Conservation (phyloP, 352 stramenopile genomes). For the Blastocystis sp. region DNA sequence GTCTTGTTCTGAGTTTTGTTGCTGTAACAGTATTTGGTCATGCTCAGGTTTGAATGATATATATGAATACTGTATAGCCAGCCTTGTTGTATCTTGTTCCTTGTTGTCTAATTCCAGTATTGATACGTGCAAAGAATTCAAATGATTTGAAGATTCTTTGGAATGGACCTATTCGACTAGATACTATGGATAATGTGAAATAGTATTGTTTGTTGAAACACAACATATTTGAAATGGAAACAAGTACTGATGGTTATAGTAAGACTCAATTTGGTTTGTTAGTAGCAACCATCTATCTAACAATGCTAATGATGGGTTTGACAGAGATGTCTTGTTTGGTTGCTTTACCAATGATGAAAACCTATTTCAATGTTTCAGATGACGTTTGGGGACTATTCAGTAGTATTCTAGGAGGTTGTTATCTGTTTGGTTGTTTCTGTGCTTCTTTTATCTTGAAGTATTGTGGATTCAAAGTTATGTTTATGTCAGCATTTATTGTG, state of each 20-base stretch:
- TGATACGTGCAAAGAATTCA: neutral
- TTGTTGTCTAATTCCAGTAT: neutral
- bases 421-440: neutral
- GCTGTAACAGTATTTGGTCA: neutral
- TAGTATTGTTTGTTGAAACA: neutral
- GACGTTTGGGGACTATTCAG: neutral
- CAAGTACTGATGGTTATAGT: neutral
- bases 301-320: neutral
- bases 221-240: neutral
- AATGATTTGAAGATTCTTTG: neutral
- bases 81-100: conserved; percentile 36
- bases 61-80: neutral
- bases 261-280: neutral
- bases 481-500: neutral
- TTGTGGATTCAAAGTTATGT: neutral
- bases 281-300: neutral
- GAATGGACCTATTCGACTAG: neutral
- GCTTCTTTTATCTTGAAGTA: neutral
- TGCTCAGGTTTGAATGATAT: neutral
- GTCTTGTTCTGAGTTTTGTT: neutral
- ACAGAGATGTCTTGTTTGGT: neutral
- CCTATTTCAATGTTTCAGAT: neutral
- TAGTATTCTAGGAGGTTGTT: neutral
- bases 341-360: neutral
- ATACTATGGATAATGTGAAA: neutral